A percentile compares a stretch with the other conserved stretches of the same genome.
Conservation (phyloP, 2,329 filamentous ascomycete species). For the Nectriaceae sp. region DNA sequence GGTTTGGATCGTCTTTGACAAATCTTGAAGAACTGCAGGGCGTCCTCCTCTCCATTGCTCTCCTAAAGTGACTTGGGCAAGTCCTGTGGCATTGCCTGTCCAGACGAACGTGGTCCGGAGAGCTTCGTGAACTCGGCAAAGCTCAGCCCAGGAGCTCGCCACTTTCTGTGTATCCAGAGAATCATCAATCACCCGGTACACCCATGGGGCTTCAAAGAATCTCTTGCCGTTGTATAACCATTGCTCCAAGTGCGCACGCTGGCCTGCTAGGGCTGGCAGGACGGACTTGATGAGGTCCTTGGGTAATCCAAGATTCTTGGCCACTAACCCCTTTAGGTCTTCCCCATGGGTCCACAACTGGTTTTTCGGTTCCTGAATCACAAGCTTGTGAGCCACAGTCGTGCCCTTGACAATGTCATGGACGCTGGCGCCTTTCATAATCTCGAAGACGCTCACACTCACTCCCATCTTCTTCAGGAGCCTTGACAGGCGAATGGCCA, state of each 20-base stretch:
- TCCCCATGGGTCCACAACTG: not conserved
- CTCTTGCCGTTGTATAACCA: conserved; percentile 25
- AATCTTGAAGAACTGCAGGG: not conserved
- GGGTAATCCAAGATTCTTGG: conserved; percentile 1
- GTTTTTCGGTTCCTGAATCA: not conserved
- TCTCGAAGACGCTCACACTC: conserved; percentile 16
- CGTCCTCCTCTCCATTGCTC: not conserved
- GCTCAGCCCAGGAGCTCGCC: not conserved
- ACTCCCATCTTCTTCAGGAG: conserved; percentile 19
- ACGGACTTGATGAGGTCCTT: conserved; percentile 14
- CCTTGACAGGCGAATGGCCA: conserved; percentile 23
- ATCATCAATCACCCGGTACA: conserved; percentile 18
- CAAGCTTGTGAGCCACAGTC: not conserved
- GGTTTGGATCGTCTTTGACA: not conserved
- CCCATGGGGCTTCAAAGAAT: conserved; percentile 30
- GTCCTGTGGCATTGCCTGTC: not conserved
- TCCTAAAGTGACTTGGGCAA: not conserved
- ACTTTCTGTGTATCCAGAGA: conserved; percentile 10
- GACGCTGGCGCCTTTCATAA: not conserved
- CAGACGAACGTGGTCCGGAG: not conserved
- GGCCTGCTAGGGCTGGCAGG: conserved; percentile 18
- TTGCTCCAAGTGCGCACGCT: conserved; percentile 19
- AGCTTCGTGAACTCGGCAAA: not conserved
- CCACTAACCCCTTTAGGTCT: not conserved
- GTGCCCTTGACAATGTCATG: not conserved